Conservation (phyloP, 2,329 filamentous ascomycete species). For the Ceratocystiopsis minuta region DNA sequence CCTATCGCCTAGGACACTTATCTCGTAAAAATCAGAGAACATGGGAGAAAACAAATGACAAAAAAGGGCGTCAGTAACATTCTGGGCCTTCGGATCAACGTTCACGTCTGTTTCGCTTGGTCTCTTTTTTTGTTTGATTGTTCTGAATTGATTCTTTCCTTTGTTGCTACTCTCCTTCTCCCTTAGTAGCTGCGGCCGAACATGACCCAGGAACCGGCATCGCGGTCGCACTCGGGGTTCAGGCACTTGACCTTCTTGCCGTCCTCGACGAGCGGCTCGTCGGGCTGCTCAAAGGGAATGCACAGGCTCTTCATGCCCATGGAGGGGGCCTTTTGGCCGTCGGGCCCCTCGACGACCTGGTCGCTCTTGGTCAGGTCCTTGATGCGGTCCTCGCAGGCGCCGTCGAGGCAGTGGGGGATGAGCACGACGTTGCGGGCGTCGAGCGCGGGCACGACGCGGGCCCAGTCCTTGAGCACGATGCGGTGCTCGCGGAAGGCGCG, state of each 20-base stretch:
- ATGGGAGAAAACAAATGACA: too few species aligned
- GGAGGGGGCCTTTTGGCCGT: conserved; percentile 33
- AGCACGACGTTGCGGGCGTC: conserved; percentile 85
- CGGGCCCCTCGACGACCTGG: conserved; percentile 30
- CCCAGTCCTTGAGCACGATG: conserved; percentile 68
- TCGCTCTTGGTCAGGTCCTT: conserved; percentile 79
- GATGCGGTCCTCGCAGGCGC: conserved; percentile 79
- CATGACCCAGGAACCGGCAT: conserved; percentile 78
- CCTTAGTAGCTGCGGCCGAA: conserved; percentile 59
- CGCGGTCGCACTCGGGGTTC: conserved; percentile 64
- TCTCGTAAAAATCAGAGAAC: too few species aligned
- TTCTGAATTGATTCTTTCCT: background rate
- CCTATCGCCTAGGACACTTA: too few species aligned
- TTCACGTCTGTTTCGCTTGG: background rate
- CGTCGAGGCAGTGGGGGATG: conserved; percentile 72
- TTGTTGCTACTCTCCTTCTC: background rate
- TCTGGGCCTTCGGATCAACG: too few species aligned
- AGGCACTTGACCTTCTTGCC: conserved; percentile 89
- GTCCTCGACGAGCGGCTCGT: conserved; percentile 56
- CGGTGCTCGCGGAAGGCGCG: conserved; percentile 64
- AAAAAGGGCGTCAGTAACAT: too few species aligned
- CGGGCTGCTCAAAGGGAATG: conserved; percentile 69
- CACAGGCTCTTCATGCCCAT: conserved; percentile 55
- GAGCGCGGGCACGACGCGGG: conserved; percentile 74
- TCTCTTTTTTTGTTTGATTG: background rate